phyloP scores from a whole-genome alignment of 169 alveolate species.

The Cryptosporidium sp. region DNA sequence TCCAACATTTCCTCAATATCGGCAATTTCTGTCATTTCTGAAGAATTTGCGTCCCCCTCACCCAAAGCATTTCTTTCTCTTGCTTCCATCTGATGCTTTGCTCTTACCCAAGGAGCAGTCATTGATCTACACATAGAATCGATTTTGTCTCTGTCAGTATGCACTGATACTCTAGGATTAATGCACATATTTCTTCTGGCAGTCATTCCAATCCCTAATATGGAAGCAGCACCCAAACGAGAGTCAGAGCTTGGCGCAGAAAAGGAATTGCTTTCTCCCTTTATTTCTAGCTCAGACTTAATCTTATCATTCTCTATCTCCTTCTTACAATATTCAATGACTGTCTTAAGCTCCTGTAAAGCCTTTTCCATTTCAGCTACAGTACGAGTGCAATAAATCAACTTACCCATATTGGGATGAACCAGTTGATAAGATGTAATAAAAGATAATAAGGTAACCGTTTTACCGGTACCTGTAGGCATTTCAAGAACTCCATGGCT shows the following conservation, averaged over 20 bases:
- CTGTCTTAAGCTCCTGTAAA: slow-evolving; percentile 92
- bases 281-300: slow-evolving; percentile 25
- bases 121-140: slow-evolving; percentile 84
- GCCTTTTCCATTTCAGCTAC: slow-evolving; percentile 99
- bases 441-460: slow-evolving; percentile 94
- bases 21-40: slow-evolving; percentile 31
- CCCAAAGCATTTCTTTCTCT: neutral
- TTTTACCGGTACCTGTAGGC: slow-evolving; percentile 99
- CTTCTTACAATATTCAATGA: slow-evolving; percentile 85
- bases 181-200: slow-evolving; percentile 94
- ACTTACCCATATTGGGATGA: slow-evolving; percentile 87
- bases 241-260: neutral
- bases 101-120: slow-evolving; percentile 90
- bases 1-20: slow-evolving; percentile 72
- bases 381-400: slow-evolving; percentile 93
- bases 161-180: slow-evolving; percentile 88
- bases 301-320: slow-evolving; percentile 81
- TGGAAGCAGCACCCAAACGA: neutral
- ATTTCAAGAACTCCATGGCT: slow-evolving; percentile 97
- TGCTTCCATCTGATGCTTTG: slow-evolving; percentile 30
- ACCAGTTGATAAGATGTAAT: slow-evolving; percentile 91
- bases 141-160: slow-evolving; percentile 91
- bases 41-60: slow-evolving; percentile 16
- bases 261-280: neutral
- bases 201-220: slow-evolving; percentile 89